phyloP scores from a whole-genome alignment of 2,329 filamentous ascomycete species.

The Ophiocordyceps robertsii region DNA sequence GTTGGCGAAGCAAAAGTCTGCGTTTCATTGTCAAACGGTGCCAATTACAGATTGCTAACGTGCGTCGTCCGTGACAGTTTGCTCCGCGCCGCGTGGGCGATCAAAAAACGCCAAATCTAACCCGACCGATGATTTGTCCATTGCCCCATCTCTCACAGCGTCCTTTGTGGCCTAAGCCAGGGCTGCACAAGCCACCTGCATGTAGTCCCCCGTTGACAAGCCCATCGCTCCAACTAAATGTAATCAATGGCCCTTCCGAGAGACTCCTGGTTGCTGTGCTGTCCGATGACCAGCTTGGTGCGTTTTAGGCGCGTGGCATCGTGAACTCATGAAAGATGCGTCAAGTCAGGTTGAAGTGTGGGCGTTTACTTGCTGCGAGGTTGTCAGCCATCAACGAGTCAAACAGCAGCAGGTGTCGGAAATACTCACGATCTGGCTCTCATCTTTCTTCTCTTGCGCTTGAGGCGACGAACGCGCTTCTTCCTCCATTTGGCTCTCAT shows the following conservation, averaged over 20 bases:
- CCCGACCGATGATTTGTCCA: slow-evolving; percentile 19
- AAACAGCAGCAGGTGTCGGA: background rate
- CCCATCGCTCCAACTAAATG: background rate
- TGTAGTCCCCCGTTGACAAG: slow-evolving; percentile 7
- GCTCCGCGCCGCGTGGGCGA: slow-evolving; percentile 10
- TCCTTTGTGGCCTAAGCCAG: slow-evolving; percentile 8
- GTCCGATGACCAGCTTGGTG: slow-evolving; percentile 9
- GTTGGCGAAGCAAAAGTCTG: slow-evolving; percentile 8
- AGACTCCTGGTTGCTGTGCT: slow-evolving; percentile 2
- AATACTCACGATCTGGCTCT: slow-evolving; percentile 83
- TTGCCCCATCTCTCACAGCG: slow-evolving; percentile 15
- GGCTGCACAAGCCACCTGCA: slow-evolving; percentile 6
- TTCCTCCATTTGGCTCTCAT: slow-evolving; percentile 99
- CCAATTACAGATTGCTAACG: slow-evolving; percentile 9
- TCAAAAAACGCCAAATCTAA: slow-evolving; percentile 14
- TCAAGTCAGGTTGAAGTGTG: slow-evolving; percentile 43
- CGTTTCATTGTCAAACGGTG: slow-evolving; percentile 13
- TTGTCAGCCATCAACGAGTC: slow-evolving; percentile 18
- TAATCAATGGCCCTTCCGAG: background rate
- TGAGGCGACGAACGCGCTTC: slow-evolving; percentile 98
- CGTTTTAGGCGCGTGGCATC: slow-evolving; percentile 15
- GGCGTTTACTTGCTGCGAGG: slow-evolving; percentile 51
- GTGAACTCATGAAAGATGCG: slow-evolving; percentile 28
- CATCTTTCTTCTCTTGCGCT: slow-evolving; percentile 99
- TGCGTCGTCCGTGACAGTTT: slow-evolving; percentile 13